phyloP scores from a whole-genome alignment of 83 land plant species.

The Diphasiastrum complanatum region DNA sequence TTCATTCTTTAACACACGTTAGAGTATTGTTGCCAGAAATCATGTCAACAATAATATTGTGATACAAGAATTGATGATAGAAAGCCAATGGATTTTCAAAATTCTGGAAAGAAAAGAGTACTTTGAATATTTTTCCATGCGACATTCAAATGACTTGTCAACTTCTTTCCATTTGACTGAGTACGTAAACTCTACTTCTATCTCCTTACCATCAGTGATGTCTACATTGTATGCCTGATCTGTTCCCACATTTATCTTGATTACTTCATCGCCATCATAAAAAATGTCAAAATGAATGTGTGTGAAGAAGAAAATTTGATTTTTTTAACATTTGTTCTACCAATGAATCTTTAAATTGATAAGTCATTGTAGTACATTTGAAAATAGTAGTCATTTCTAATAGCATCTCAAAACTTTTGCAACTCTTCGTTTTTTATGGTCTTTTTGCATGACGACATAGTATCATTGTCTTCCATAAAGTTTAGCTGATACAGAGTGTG shows the following conservation, averaged over 20 bases:
- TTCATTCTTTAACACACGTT: slow-evolving; percentile 62
- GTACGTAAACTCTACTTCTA: slow-evolving; percentile 42
- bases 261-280: slow-evolving; percentile 48
- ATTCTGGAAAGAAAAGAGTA: slow-evolving; percentile 49
- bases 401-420: slow-evolving; percentile 40
- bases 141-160: slow-evolving; percentile 36
- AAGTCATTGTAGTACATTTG: slow-evolving; percentile 69
- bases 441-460: slow-evolving; percentile 35
- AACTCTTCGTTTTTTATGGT: slow-evolving; percentile 28
- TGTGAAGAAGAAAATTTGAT: slow-evolving; percentile 37
- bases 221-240: slow-evolving; percentile 41
- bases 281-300: slow-evolving; percentile 50
- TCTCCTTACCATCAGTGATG: slow-evolving; percentile 44
- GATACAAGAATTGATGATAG: slow-evolving; percentile 61
- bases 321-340: slow-evolving; percentile 32
- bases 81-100: slow-evolving; percentile 65
- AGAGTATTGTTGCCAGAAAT: slow-evolving; percentile 55
- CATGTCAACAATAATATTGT: slow-evolving; percentile 55
- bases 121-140: slow-evolving; percentile 53
- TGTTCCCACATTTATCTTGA: slow-evolving; percentile 44
- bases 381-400: slow-evolving; percentile 59
- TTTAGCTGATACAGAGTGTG: slow-evolving; percentile 43
- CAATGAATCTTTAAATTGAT: slow-evolving; percentile 58
- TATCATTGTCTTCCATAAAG: slow-evolving; percentile 39
- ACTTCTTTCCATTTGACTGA: slow-evolving; percentile 46